Evolutionary conservation across 2,329 filamentous ascomycete species (phyloP).

Genomic region (Stachybotrys chartarum): DNA sequence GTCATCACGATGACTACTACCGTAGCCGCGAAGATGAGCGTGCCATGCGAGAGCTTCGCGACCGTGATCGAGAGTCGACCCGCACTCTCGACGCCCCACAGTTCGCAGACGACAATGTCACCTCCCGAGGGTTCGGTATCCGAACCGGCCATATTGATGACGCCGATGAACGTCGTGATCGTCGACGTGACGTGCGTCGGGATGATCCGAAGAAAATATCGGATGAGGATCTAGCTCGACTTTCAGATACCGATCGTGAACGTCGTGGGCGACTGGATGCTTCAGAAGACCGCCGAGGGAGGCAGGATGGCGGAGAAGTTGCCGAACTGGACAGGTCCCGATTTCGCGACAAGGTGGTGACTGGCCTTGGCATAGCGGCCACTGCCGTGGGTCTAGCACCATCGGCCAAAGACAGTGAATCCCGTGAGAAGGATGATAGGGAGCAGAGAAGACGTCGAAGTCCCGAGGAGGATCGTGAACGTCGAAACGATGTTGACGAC

Average conservation of each 20-base stretch:
- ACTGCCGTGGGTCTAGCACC: conserved; percentile 37
- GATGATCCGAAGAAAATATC: conserved; percentile 21
- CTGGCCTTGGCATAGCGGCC: conserved; percentile 41
- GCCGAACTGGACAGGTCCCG: conserved; percentile 32
- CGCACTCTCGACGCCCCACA: conserved; percentile 19
- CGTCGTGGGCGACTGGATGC: conserved; percentile 17
- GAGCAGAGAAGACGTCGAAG: conserved; percentile 19
- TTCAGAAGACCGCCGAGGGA: conserved; percentile 20
- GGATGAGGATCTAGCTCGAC: conserved; percentile 21
- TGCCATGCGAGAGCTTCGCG: conserved; percentile 32
- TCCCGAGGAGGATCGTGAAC: conserved; percentile 21
- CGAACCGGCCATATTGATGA: conserved; percentile 31
- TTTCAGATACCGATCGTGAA: conserved; percentile 18
- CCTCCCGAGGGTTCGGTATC: conserved; percentile 44
- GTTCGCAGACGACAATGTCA: conserved; percentile 40
- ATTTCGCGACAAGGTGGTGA: conserved; percentile 39
- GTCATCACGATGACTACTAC: conserved; percentile 41
- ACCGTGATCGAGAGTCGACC: conserved; percentile 28
- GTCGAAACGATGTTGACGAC: conserved; percentile 11
- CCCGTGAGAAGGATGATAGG: conserved; percentile 25
- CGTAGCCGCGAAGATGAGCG: conserved; percentile 41
- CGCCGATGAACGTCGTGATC: conserved; percentile 35
- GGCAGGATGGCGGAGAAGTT: conserved; percentile 14
- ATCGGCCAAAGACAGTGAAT: conserved; percentile 29
- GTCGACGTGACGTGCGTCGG: conserved; percentile 20